These are phyloP conservation scores for Carex myosuroides DNA, from an alignment of 176 grass and related monocot species.

Conservation along the genomic window DNA sequence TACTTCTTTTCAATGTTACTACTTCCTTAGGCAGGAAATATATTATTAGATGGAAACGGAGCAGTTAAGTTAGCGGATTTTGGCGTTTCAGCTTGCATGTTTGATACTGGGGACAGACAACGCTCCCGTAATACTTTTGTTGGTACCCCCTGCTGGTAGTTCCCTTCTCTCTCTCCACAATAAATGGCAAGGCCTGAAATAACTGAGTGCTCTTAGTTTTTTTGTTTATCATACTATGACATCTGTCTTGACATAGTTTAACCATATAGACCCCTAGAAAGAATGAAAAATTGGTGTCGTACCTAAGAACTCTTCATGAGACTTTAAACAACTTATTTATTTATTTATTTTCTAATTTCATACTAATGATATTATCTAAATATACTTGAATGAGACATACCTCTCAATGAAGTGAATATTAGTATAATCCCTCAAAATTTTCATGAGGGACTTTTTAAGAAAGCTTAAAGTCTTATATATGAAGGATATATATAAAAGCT, in stretches of 20 bases:
- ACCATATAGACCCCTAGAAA: neutral
- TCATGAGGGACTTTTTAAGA: neutral
- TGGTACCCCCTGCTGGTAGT: conserved; percentile 92
- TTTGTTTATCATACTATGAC: neutral
- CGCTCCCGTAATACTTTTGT: conserved; percentile 94
- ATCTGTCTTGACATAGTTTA: neutral
- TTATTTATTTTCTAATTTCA: conserved; percentile 14
- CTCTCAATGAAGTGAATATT: neutral
- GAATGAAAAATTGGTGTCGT: neutral
- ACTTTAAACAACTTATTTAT: neutral
- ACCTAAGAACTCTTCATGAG: neutral
- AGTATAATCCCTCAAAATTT: neutral
- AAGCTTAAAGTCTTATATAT: conserved; percentile 10
- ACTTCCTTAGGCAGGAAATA: conserved; percentile 90
- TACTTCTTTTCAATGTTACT: conserved; percentile 29
- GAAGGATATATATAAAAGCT: conserved; percentile 22
- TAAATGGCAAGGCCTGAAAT: neutral
- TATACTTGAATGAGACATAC: neutral
- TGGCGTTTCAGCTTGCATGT: conserved; percentile 96
- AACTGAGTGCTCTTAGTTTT: neutral
- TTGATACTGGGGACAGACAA: conserved; percentile 94
- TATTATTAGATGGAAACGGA: conserved; percentile 91
- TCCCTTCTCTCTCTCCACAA: neutral
- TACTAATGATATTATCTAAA: neutral
- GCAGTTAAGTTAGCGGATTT: conserved; percentile 91